Percentiles rank a stretch among this genome's conserved stretches.
phyloP scores from a whole-genome alignment of 257 asterid species.

The Haberlea rhodopensis region DNA sequence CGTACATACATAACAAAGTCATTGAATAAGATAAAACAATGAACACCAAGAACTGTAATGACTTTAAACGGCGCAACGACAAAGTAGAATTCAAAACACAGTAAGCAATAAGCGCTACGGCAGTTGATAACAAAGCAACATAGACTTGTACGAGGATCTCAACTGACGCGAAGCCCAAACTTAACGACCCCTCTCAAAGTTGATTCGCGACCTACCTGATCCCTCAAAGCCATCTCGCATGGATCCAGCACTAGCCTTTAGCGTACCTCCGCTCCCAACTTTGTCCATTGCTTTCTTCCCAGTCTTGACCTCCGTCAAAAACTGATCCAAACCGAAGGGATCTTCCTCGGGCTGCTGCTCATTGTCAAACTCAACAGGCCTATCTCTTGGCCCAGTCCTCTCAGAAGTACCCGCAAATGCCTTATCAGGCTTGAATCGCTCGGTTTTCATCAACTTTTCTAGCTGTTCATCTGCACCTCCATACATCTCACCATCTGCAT shows the following conservation, averaged over 20 bases:
- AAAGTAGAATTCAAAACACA: neutral
- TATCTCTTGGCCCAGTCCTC: slow-evolving; percentile 62
- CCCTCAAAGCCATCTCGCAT: slow-evolving; percentile 51
- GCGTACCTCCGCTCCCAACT: slow-evolving; percentile 60
- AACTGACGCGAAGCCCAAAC: too few relatives aligned
- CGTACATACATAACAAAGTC: neutral
- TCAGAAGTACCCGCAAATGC: slow-evolving; percentile 73
- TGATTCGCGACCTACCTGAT: slow-evolving; percentile 41
- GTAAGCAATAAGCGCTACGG: neutral
- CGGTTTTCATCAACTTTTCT: slow-evolving; percentile 83
- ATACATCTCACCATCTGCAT: slow-evolving; percentile 70
- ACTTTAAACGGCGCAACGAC: slow-evolving; percentile 7
- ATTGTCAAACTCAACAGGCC: slow-evolving; percentile 81
- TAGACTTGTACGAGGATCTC: neutral
- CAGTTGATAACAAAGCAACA: neutral
- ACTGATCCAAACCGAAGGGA: slow-evolving; percentile 88
- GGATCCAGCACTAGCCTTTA: slow-evolving; percentile 57
- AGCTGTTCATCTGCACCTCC: slow-evolving; percentile 88
- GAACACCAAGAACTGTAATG: neutral
- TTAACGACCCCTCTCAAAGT: slow-evolving; percentile 47
- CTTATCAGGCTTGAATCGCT: slow-evolving; percentile 74
- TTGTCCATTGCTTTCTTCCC: slow-evolving; percentile 84
- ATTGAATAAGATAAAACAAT: too few relatives aligned
- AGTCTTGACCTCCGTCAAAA: slow-evolving; percentile 82
- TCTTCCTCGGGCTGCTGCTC: slow-evolving; percentile 70